phyloP scores from a whole-genome alignment of 257 asterid genomes.

The Ilex asprella region DNA sequence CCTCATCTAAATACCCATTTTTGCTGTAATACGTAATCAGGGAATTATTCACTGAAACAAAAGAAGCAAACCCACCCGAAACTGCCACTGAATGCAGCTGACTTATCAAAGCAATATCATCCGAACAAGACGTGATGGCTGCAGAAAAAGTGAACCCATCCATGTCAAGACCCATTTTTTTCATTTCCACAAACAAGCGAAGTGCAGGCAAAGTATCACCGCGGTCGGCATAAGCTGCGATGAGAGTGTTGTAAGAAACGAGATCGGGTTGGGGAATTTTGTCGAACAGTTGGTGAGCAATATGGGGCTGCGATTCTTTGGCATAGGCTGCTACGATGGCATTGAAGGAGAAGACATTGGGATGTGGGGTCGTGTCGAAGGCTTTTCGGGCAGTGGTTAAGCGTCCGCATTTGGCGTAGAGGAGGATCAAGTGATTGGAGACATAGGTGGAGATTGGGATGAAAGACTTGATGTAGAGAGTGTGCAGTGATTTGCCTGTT shows the following conservation, averaged over 20 bases:
- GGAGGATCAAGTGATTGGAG: slow-evolving; percentile 75
- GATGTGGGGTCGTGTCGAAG: slow-evolving; percentile 37
- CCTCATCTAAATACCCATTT: slow-evolving; percentile 34
- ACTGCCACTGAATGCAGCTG: slow-evolving; percentile 51
- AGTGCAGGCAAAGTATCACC: slow-evolving; percentile 35
- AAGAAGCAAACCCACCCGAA: slow-evolving; percentile 39
- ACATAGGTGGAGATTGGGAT: slow-evolving; percentile 51
- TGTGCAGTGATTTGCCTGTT: slow-evolving; percentile 58
- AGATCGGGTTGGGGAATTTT: slow-evolving; percentile 67
- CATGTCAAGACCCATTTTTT: slow-evolving; percentile 29
- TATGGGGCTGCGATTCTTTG: slow-evolving; percentile 33
- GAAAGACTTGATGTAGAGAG: slow-evolving; percentile 40
- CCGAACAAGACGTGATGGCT: slow-evolving; percentile 41
- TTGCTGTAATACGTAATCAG: slow-evolving; percentile 49
- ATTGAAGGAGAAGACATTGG: slow-evolving; percentile 73
- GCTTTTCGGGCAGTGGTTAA: slow-evolving; percentile 46
- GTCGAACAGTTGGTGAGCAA: slow-evolving; percentile 61
- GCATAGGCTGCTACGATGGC: slow-evolving; percentile 58
- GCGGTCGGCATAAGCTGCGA: slow-evolving; percentile 65
- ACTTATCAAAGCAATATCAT: slow-evolving; percentile 28
- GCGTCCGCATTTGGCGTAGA: slow-evolving; percentile 63
- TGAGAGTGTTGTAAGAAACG: slow-evolving; percentile 71
- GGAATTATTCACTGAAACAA: slow-evolving; percentile 57
- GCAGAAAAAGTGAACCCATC: slow-evolving; percentile 65
- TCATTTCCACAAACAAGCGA: slow-evolving; percentile 31